Base-by-base conservation (phyloP, 192 early-diverging fungal genomes). In the Backusella luteola region DNA sequence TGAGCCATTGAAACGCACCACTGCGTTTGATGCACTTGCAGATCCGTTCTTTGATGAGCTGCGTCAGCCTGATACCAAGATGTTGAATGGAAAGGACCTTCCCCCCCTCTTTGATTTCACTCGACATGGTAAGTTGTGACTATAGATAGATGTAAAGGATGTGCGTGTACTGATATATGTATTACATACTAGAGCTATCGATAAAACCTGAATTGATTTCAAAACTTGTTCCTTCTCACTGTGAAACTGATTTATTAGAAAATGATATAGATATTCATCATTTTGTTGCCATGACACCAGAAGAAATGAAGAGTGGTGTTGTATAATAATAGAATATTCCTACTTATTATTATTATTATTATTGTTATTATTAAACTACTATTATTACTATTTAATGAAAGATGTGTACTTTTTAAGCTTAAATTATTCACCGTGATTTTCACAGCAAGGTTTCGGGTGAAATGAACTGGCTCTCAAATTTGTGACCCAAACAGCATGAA, bases 21-120 rank as follows among this genome's bases (percentile, higher is more conserved):
- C 92, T 21, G 91, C 97, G n/a, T 90, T 96, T 77, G 93, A 97
- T 80, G 95, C 97, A 29, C 90, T 98, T 89, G 87, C 90, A 67
- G 93, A 96, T 80, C 91, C 92, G 34, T 98, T 97, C 88, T 98
- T 98, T 89, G 96, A 98, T 84, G 96, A 97, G 80, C 87, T 98
- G 82, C 90, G 97, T 67, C 79, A 90, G 38, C 94, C 93, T n/a
- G 89, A 89, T 44, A 92, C 93, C 12, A 88, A 83, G 76, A 83
- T 97, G 77, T 87, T 92, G 66, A 95, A 89, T 74, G 97, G 96
- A 63, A 86, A 87, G 74, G 90, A 92, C 7, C 85, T 97, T 38
- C 97, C 97, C 5, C 84, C 86, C 78, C 87, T 98, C 63, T 98
- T 98, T 87, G 92, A 97, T 79, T 98, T 98, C 83, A 89, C 90